Conservation (phyloP, 2,329 filamentous ascomycete genomes). For the Aspergillus sp. region DNA sequence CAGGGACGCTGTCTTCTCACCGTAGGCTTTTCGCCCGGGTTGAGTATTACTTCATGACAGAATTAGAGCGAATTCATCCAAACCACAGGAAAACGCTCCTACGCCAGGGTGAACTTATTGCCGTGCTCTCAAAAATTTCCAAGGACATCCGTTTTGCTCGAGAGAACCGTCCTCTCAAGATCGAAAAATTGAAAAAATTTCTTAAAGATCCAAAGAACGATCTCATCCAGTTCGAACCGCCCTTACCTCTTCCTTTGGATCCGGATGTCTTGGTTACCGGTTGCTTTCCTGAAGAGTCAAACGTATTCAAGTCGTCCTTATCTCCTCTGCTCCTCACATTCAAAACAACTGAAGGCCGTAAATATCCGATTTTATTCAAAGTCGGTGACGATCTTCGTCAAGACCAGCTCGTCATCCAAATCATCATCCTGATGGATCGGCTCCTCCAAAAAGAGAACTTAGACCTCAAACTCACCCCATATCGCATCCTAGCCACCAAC, state of each 20-base stretch:
- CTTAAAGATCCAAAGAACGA: slow-evolving; percentile 90
- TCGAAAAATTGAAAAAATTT: slow-evolving; percentile 79
- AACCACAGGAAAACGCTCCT: slow-evolving; percentile 74
- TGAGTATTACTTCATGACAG: slow-evolving; percentile 93
- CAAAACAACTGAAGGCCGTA: slow-evolving; percentile 71
- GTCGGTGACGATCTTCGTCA: slow-evolving; percentile 94
- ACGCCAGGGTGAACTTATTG: slow-evolving; percentile 85
- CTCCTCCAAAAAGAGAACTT: slow-evolving; percentile 93
- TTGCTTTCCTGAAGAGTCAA: slow-evolving; percentile 77
- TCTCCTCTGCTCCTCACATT: slow-evolving; percentile 90
- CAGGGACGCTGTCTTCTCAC: slow-evolving; percentile 71
- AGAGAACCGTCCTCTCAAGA: slow-evolving; percentile 75
- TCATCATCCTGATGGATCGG: slow-evolving; percentile 97
- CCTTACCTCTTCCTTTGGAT: slow-evolving; percentile 83
- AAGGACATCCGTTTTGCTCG: slow-evolving; percentile 81
- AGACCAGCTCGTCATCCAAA: slow-evolving; percentile 95
- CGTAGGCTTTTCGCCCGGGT: slow-evolving; percentile 88
- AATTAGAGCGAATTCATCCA: slow-evolving; percentile 72
- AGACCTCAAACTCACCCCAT: slow-evolving; percentile 90
- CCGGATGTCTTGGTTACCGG: slow-evolving; percentile 77
- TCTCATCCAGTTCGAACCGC: slow-evolving; percentile 76
- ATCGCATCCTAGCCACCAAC: slow-evolving; percentile 92
- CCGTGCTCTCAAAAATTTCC: slow-evolving; percentile 82
- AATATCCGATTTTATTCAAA: slow-evolving; percentile 95
- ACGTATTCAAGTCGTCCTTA: slow-evolving; percentile 93